Evolutionary conservation across 257 asterid species (phyloP).

Genomic region (Eucommia ulmoides): DNA sequence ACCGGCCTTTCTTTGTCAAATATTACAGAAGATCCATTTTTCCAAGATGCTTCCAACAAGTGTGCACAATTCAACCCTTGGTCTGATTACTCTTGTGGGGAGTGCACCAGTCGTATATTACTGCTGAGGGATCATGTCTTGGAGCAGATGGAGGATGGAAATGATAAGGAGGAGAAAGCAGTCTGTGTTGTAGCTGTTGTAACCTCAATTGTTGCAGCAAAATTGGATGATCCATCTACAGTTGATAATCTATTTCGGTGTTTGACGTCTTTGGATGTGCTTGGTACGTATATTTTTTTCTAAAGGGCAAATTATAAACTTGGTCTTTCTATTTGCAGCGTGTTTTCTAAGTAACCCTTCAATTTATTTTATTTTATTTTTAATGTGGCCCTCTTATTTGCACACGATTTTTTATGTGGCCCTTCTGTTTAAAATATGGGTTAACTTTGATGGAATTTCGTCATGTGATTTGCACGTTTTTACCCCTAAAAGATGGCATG

Average conservation of each 20-base stretch:
- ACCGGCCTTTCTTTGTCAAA: constrained; percentile 18
- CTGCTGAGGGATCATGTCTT: constrained; percentile 16
- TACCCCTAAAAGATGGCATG: too few relatives aligned
- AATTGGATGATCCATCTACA: constrained; percentile 13
- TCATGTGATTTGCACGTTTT: too few relatives aligned
- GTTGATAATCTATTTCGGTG: constrained; percentile 39
- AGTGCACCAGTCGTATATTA: constrained; percentile 25
- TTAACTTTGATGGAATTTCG: too few relatives aligned
- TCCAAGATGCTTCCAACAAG: constrained; percentile 9
- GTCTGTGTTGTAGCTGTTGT: constrained; percentile 38
- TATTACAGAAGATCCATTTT: constrained; percentile 4
- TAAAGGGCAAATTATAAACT: not conserved
- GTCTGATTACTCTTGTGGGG: constrained; percentile 33
- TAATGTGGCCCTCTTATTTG: not conserved
- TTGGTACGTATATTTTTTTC: constrained; percentile 23
- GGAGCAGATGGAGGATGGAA: constrained; percentile 1
- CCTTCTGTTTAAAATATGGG: too few relatives aligned
- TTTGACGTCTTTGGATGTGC: constrained; percentile 35
- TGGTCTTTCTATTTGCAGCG: not conserved
- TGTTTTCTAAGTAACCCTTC: not conserved
- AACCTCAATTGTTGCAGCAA: constrained; percentile 30
- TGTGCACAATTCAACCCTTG: constrained; percentile 31
- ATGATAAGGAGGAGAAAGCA: constrained; percentile 21
- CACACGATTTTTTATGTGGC: not conserved
- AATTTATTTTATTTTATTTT: not conserved